Evolutionary conservation across 192 early-diverging fungal genomes (phyloP).

Genomic region (Coemansia erecta): DNA sequence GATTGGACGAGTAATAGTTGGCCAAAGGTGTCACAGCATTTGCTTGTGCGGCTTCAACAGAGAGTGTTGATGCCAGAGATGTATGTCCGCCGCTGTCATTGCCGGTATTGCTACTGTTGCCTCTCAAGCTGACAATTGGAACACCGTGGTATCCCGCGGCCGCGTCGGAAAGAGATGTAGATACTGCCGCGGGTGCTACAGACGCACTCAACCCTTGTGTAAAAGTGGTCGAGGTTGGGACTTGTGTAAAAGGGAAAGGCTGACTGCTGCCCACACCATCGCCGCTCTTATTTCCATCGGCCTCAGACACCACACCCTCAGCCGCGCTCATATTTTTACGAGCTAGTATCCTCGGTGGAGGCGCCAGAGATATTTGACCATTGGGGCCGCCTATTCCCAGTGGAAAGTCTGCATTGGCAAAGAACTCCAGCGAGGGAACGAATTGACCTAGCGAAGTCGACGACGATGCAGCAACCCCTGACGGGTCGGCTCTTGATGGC

Average conservation of each 20-base stretch:
- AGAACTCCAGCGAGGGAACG: slow-evolving; percentile 50
- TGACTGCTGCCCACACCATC: not conserved
- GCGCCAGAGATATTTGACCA: slow-evolving; percentile 32
- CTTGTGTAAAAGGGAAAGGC: no score
- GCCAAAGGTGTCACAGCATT: not conserved
- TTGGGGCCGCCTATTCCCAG: slow-evolving; percentile 47
- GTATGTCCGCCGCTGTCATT: not conserved
- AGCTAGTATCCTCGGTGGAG: slow-evolving; percentile 17
- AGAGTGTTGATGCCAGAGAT: not conserved
- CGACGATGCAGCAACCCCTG: not conserved
- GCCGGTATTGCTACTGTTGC: not conserved
- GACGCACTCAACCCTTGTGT: no score
- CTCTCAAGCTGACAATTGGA: no score
- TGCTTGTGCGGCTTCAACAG: not conserved
- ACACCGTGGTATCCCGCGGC: no score
- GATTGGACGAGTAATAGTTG: not conserved
- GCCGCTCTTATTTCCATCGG: not conserved
- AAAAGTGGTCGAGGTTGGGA: no score
- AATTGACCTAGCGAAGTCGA: slow-evolving; percentile 29
- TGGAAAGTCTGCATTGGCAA: slow-evolving; percentile 50
- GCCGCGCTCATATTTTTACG: not conserved
- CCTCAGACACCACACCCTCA: no score
- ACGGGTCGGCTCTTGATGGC: not conserved
- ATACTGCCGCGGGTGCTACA: no score
- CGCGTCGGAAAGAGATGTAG: no score